Evolutionary conservation across 1,284 basidiomycete genomes (phyloP), one percentile per base, ranked within the genome.

Genomic region (Cystobasidiaceae sp.): DNA sequence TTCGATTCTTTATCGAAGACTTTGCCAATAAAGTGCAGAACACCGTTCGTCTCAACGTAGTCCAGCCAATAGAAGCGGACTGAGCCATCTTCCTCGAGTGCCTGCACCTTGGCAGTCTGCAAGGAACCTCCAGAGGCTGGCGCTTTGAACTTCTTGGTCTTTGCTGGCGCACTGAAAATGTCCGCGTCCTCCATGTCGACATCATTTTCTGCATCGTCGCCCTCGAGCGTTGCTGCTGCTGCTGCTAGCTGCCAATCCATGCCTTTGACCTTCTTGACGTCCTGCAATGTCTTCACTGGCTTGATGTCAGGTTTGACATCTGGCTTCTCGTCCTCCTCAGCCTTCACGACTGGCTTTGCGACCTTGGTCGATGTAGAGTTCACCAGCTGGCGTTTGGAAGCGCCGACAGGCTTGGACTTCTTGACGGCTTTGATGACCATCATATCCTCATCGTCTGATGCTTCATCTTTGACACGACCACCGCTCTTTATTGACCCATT

Each of bases 21-120:
- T 77, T 96, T 97, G 17, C 93, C 93, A 34, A 90, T 83, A 67
- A 97, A 87, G 75, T 90, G 87, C 0, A 82, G 91, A 66, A 83
- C 84, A 23, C 89, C 85, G 17, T 88, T 37, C 19, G 54, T 84
- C 74, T 97, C 93, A 19, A 91, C 83, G 73, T 90, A 90, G 74
- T 97, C 93, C 27, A 94, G 80, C 93, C 93, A 97, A 80, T 87
- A 97, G 79, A 97, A 92, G 28, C 83, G 83, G n/a, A 96, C 78
- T 1, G 85, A 86, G 1, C 89, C 90, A 70, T 96, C 89, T 3
- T 82, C 77, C 74, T 93, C 89, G 1, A 89, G 79, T 0, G 84
- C 84, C 25, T 82, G 81, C 30, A 84, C 57, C 56, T 67, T 61
- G 34, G 58, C 45, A 44, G 60, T 39, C 25, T 57, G 23, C 44